phyloP scores from a whole-genome alignment of 495 filamentous ascomycete genomes.

The Penicillium macrosclerotiorum region DNA sequence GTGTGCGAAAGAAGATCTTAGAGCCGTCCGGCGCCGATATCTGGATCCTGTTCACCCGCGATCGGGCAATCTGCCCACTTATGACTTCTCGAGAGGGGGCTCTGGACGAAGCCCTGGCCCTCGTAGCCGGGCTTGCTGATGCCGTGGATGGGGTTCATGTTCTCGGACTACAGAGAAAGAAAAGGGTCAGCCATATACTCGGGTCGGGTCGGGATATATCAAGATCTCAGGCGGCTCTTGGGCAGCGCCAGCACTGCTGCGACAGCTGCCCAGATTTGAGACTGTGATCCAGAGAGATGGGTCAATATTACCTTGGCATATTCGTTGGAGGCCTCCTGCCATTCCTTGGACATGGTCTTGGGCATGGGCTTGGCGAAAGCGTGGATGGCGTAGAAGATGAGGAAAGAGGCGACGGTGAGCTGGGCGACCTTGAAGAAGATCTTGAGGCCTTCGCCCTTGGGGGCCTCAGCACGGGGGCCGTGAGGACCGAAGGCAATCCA shows the following conservation, averaged over 20 bases:
- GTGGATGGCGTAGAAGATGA: conserved; percentile 64
- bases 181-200: conserved; percentile 15
- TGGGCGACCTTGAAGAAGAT: conserved; percentile 67
- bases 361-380: conserved; percentile 65
- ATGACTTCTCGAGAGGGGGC: conserved; percentile 48
- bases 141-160: conserved; percentile 84
- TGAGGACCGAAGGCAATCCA: conserved; percentile 97
- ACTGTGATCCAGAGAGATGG: too few species aligned
- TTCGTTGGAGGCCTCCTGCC: conserved; percentile 88
- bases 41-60: conserved; percentile 25
- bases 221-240: neutral
- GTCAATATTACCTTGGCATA: conserved; percentile 77
- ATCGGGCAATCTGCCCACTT: conserved; percentile 22
- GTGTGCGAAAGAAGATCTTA: conserved; percentile 3
- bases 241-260: too few species aligned
- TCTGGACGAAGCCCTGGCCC: conserved; percentile 82
- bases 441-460: conserved; percentile 77
- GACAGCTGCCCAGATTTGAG: too few species aligned
- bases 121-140: conserved; percentile 75
- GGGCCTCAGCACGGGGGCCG: conserved; percentile 77
- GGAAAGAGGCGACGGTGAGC: conserved; percentile 58
- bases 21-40: conserved; percentile 12
- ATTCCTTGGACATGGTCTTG: conserved; percentile 91
- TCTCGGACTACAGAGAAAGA: conserved; percentile 61
- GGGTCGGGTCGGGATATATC: conserved; percentile 6